phyloP scores from a whole-genome alignment of 139 green algal genomes.

The Haematococcus lacustris region DNA sequence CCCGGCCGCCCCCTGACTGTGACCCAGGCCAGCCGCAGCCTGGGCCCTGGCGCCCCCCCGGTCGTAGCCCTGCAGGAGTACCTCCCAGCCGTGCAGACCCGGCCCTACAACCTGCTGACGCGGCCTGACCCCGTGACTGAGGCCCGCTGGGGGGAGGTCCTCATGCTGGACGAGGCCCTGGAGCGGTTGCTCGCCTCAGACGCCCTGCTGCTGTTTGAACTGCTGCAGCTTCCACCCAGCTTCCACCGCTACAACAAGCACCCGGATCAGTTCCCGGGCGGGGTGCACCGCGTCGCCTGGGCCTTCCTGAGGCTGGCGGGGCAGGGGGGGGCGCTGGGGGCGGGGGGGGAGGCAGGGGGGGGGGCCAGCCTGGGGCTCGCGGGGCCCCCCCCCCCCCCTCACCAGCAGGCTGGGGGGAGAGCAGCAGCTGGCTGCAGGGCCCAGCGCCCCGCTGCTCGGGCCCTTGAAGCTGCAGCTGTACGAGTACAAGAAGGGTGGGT shows the following conservation, averaged over 20 bases:
- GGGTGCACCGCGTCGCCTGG: slow-evolving; percentile 30
- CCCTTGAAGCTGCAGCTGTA: slow-evolving; percentile 36
- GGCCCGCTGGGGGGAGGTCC: slow-evolving; percentile 29
- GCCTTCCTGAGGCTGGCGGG: slow-evolving; percentile 35
- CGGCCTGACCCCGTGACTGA: background rate
- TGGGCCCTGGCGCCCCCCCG: background rate
- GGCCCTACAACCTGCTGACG: slow-evolving; percentile 33
- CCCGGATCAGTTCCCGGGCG: slow-evolving; percentile 15
- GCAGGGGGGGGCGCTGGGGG: too few relatives aligned
- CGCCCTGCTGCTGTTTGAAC: slow-evolving; percentile 41
- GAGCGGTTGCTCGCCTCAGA: slow-evolving; percentile 24
- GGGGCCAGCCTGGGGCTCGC: too few relatives aligned
- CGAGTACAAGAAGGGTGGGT: slow-evolving; percentile 25
- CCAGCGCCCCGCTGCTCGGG: slow-evolving; percentile 25
- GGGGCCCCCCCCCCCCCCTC: too few relatives aligned
- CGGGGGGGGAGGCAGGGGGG: too few relatives aligned
- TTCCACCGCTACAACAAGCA: slow-evolving; percentile 33
- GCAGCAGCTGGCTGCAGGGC: too few relatives aligned
- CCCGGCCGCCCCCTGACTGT: slow-evolving; percentile 22
- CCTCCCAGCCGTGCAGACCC: slow-evolving; percentile 41
- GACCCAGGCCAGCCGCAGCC: slow-evolving; percentile 28
- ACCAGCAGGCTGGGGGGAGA: too few relatives aligned
- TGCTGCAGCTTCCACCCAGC: slow-evolving; percentile 35
- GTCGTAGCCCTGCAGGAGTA: slow-evolving; percentile 11
- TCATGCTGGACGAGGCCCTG: slow-evolving; percentile 32